A percentile compares a stretch with the other conserved stretches of the same genome.
These are phyloP conservation scores for Elongisporangium anandrum DNA, from an alignment of 352 stramenopile genomes.

Conservation along the genomic window DNA sequence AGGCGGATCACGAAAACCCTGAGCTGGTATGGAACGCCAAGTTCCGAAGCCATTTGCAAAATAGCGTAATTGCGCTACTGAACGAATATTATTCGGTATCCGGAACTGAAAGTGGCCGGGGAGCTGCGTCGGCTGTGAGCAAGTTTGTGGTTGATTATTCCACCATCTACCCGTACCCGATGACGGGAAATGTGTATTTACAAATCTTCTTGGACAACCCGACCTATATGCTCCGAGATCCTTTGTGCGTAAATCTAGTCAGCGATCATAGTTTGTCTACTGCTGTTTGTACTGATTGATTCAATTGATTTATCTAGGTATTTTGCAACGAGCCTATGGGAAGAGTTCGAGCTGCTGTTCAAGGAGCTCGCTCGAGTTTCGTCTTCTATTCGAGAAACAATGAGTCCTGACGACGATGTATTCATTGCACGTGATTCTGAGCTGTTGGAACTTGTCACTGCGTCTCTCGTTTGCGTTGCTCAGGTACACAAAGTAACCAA, in stretches of 20 bases:
- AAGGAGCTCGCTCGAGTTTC: constrained; percentile 64
- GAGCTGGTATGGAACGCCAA: constrained; percentile 93
- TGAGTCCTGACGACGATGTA: constrained; percentile 61
- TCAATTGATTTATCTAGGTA: constrained; percentile 27
- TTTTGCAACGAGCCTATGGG: constrained; percentile 75
- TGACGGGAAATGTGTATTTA: constrained; percentile 89
- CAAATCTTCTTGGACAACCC: constrained; percentile 91
- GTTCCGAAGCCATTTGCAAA: constrained; percentile 82
- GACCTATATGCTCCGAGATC: constrained; percentile 90
- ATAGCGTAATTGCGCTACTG: constrained; percentile 66
- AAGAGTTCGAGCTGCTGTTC: constrained; percentile 74
- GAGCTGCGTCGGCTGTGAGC: constrained; percentile 35
- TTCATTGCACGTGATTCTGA: constrained; percentile 60
- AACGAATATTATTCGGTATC: constrained; percentile 68
- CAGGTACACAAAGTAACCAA: constrained; percentile 32
- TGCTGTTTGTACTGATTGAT: constrained; percentile 1
- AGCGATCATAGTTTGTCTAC: neutral
- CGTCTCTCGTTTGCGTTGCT: constrained; percentile 71
- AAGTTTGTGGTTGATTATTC: constrained; percentile 75
- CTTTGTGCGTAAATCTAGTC: constrained; percentile 51
- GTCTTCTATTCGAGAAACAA: constrained; percentile 51
- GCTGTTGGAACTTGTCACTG: constrained; percentile 67
- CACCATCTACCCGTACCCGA: constrained; percentile 58
- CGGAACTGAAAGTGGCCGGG: constrained; percentile 37
- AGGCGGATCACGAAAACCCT: constrained; percentile 89